Evolutionary conservation across 495 filamentous ascomycete species (phyloP).

Genomic region (Aspergillus affinis): DNA sequence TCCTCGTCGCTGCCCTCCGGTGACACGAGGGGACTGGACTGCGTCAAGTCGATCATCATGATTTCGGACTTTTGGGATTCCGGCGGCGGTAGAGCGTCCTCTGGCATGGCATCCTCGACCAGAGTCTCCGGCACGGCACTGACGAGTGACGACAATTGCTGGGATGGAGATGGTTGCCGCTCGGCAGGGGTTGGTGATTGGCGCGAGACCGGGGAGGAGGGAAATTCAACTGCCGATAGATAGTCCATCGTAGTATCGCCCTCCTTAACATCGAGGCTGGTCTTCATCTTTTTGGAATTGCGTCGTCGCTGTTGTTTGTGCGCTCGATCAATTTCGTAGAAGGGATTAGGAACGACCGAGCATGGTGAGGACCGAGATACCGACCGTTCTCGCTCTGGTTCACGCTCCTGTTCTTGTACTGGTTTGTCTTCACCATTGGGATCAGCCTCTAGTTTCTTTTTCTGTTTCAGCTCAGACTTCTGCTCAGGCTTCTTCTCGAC

Average conservation of each 20-base stretch:
- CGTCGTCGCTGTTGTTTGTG: constrained; percentile 17
- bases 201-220: constrained; percentile 19
- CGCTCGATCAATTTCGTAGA: constrained; percentile 26
- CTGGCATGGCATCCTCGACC: background rate
- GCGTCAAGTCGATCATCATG: constrained; percentile 43
- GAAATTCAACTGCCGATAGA: constrained; percentile 11
- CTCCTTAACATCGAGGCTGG: constrained; percentile 15
- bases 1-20: constrained; percentile 31
- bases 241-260: constrained; percentile 12
- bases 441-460: background rate
- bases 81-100: constrained; percentile 2
- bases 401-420: background rate
- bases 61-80: constrained; percentile 25
- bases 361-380: constrained; percentile 9
- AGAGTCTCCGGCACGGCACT: constrained; percentile 14
- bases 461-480: background rate
- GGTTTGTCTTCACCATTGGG: background rate
- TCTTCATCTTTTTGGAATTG: background rate
- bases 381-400: constrained; percentile 9
- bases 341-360: constrained; percentile 27
- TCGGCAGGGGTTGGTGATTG: constrained; percentile 16
- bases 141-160: constrained; percentile 12
- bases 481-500: background rate
- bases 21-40: constrained; percentile 37
- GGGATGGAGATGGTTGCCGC: too few relatives aligned